Evolutionary conservation across 345 rosid species (phyloP), one percentile per base, ranked within the genome.

Genomic region (Rhizophora mangle): DNA sequence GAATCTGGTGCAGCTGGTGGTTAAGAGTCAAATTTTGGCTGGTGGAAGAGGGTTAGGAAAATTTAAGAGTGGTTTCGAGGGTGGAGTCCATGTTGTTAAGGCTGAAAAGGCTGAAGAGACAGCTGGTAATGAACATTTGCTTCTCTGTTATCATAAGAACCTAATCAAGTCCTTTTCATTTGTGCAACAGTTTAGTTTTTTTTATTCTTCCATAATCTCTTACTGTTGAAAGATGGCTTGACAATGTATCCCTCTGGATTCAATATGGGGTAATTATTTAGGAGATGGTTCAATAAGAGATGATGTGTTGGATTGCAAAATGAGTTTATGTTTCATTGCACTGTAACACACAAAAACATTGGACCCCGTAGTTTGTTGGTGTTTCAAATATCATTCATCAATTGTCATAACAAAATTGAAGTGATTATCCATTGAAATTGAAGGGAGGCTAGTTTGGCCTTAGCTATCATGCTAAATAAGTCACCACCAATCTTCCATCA

Each of bases 1-100:
- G 68, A 32, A 52, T 69, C 3, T 74, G 76, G 63, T 81, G 79
- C 82, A 96, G 99, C 57, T 96, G 79, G 99, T 90, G 46, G 97
- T 92, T 75, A 96, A 96, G 82, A 96, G 99, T 73, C 99, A 92
- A 83, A 83, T 96, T 82, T 82, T 96, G 87, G 99, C 99, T 57
- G 99, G 98, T 72, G 99, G 99, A 24, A 85, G 99, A 83, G 99
- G 98, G 59, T 81, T 96, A 66, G 99, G 98, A 62, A 90, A 91
- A 20, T 96, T 96, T 75, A 89, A 84, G 71, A 92, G 80, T 18
- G 97, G 99, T 60, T 86, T 96, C 71, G 82, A 90, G 78, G 95
- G 99, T 68, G 98, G 99, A 62, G 99, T 96, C 77, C 99, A 96
- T 80, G 90, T 96, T 56, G 90, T 96, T 67, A 86, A 81, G 69